Percentiles rank a stretch among this genome's conserved stretches.
Conservation (phyloP, 176 grass and related monocot species). For the barley (Hordeum vulgare) region MorexV3_pseudomolecules_assembly NC_058518.1:354729053-354729552, state of each 20-base stretch:
- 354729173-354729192: slow-evolving; percentile 19
- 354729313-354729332: neutral
- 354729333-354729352: neutral
- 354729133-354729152: neutral
- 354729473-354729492: neutral
- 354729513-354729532: neutral
- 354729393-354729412: neutral
- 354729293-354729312: slow-evolving; percentile 1
- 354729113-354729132: neutral
- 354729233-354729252: slow-evolving; percentile 43
- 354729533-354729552: neutral
- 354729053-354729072: slow-evolving; percentile 47
- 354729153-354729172: slow-evolving; percentile 20
- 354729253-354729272: slow-evolving; percentile 19
- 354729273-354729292: neutral
- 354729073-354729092: slow-evolving; percentile 8
- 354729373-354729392: neutral
- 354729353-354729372: neutral
- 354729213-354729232: slow-evolving; percentile 53
- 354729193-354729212: slow-evolving; percentile 44
- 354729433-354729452: neutral
- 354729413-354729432: neutral
- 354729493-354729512: neutral
- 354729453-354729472: neutral
- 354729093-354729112: neutral